Base-by-base conservation (phyloP, 2,329 filamentous ascomycete genomes). In the Cryphonectria carpinicola region DNA sequence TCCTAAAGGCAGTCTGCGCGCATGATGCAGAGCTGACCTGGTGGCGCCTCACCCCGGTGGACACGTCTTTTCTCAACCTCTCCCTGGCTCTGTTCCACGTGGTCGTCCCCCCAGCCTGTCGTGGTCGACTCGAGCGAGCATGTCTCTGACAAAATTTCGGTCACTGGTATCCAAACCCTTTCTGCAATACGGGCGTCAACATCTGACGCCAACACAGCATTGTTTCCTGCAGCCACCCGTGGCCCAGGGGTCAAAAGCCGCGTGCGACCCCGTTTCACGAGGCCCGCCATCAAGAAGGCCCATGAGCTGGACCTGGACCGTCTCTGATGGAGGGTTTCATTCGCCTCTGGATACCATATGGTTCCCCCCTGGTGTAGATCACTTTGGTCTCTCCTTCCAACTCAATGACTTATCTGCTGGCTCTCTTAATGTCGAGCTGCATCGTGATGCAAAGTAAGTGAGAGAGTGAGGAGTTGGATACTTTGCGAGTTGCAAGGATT, bases 31-130 rank as follows among this genome's bases (percentile, higher is more conserved):
- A 7, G 39, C 5, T 19, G 28, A 13, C 25, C 32, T 41, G 37
- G n/a, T 65, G 62, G 6, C 39, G 22, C 37, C 13, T 41, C 61
- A 7, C 25, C n/a, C 41, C 6, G 63, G 17, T 28, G 43, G 28
- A 65, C 63, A 65, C 63, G 63, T 65, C 63, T 52, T 52, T 61
- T 22, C 5, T 49, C n/a, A 14, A 25, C 7, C 13, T 28, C 43
- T 49, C 43, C 43, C 17, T 14, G 28, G 49, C 17, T n/a, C 62
- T 46, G 7, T 39, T 64, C 61, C 39, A 64, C 61, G 61, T 64
- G 61, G 39, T 41, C 25, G 39, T 28, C 25, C 37, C n/a, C 6
- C 19, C 22, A 35, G 37, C 61, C 61, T 64, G 25, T 64, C 61
- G 61, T 46, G n/a, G 37, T 46, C 61, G n/a, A 19, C 37, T 6